Base-by-base conservation (phyloP, 345 rosid genomes). In the Salix arbutifolia region DNA sequence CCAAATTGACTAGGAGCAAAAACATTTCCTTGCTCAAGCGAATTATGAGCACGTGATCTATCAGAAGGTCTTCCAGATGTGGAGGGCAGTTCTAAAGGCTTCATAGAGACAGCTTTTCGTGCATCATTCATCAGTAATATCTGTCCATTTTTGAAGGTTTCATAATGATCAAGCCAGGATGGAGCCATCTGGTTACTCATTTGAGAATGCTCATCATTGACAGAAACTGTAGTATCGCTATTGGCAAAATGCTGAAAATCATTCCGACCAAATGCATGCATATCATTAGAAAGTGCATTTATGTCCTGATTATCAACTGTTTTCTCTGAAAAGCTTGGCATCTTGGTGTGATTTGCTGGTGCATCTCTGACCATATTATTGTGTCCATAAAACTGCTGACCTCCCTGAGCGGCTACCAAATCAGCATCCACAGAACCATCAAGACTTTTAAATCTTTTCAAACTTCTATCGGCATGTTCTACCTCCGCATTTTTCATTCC, bases 161-260 rank as follows among this genome's bases (percentile, higher is more conserved):
- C 94, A 77, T 87, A 89, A 78, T 82, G 92, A 82, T 84, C 89
- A 81, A 88, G 88, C 92, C 94, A 91, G 58, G 95, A 89, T 74
- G 93, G 91, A 30, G 90, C 94, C 91, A 87, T 86, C 78, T 82
- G 92, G 70, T 86, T 85, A 83, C 89, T 89, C 71, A 88, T 78
- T 70, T 88, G 88, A 74, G 88, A 82, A 79, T 84, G 84, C 61
- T 88, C 90, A 71, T 82, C 79, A 71, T 72, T 82, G 68, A 74
- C 80, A 46, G 80, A 83, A 82, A 75, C 82, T 56, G 76, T 38
- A 79, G 69, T 73, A 80, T 79, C 86, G 79, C 82, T 65, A 48
- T 72, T 38, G 35, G 83, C 21, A 26, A 80, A 61, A 81, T 73
- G 81, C 68, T 73, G 87, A 61, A 50, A 25, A 30, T 19, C 76